Evolutionary conservation across 768 basidiomycete species (phyloP), one percentile per base, ranked within the genome.

Genomic region (Boletus vermiculosoides): DNA sequence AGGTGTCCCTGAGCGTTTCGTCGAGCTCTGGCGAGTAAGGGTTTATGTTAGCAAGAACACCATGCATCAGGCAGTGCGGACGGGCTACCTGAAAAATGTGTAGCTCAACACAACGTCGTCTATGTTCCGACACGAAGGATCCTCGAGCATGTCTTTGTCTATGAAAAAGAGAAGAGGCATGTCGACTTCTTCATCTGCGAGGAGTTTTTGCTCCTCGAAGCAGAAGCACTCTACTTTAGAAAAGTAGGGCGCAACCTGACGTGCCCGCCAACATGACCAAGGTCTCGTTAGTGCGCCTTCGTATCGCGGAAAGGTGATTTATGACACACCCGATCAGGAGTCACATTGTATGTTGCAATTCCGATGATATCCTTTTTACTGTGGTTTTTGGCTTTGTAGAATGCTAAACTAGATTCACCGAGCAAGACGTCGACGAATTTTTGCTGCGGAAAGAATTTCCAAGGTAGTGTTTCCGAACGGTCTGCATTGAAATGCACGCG

Each of bases 211-310:
- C 70, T 99, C 97, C 71, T 99, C 97, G 63, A 99, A 99, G 74
- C 97, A 99, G 78, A 99, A 99, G 63, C 97, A 99, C 72, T 99
- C 97, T 13, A 99, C 94, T 76, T 99, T 99, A 50, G 95, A 94
- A 69, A 99, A 99, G 73, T 98, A 98, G 0, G 96, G 94, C 10
- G 97, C 97, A 63, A 98, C 83, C 96, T 98, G 50, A 46, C 16
- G 20, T 9, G 18, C 23, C 31, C 55, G 22, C 9, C 42, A 12
- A 36, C n/a, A 40, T 31, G 42, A 18, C 12, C 23, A 22, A 5
- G 12, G 15, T 16, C 40, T 22, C 16, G 40, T 51, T 12, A 59
- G 44, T 39, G 16, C 23, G 23, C 31, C 18, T 20, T 50, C 34
- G 16, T 12, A 31, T 16, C n/a, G 39, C 34, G 5, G 16, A 36